Percentiles rank a stretch among this genome's conserved stretches.
phyloP scores from a whole-genome alignment of 2,329 filamentous ascomycete genomes.

The Ceratocystis huliohia region DNA sequence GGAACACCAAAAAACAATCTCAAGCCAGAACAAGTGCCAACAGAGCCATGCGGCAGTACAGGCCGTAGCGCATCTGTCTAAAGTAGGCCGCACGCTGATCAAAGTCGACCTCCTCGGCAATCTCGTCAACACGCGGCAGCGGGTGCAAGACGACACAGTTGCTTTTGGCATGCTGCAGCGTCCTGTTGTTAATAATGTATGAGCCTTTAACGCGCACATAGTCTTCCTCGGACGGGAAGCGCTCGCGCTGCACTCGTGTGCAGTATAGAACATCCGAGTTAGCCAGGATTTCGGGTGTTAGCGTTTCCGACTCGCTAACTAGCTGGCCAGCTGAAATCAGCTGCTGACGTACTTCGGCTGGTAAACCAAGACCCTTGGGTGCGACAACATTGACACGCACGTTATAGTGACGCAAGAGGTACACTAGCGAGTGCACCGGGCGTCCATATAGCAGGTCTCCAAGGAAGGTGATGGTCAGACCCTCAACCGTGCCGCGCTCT shows the following conservation, averaged over 20 bases:
- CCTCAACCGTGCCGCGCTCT: slow-evolving; percentile 88
- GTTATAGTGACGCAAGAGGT: slow-evolving; percentile 89
- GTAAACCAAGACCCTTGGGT: slow-evolving; percentile 65
- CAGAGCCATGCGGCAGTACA: slow-evolving; percentile 96
- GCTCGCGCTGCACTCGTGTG: slow-evolving; percentile 91
- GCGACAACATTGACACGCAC: slow-evolving; percentile 86
- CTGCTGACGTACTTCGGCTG: slow-evolving; percentile 57
- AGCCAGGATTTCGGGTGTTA: slow-evolving; percentile 78
- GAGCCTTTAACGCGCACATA: slow-evolving; percentile 82
- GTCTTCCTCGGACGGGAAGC: slow-evolving; percentile 66
- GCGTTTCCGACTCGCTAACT: slow-evolving; percentile 56
- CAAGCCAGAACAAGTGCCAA: slow-evolving; percentile 72
- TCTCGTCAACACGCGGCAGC: slow-evolving; percentile 82
- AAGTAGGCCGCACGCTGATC: slow-evolving; percentile 96
- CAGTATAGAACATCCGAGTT: slow-evolving; percentile 90
- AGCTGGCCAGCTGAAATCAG: slow-evolving; percentile 66
- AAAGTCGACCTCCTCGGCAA: slow-evolving; percentile 92
- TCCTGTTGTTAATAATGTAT: slow-evolving; percentile 80
- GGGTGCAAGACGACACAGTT: slow-evolving; percentile 95
- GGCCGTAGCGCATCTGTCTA: slow-evolving; percentile 96
- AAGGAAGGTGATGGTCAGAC: slow-evolving; percentile 88
- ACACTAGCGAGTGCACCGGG: slow-evolving; percentile 87
- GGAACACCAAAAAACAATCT: background rate
- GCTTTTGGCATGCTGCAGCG: slow-evolving; percentile 80
- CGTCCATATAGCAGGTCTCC: slow-evolving; percentile 89